A percentile compares a stretch with the other conserved stretches of the same genome.
Conservation (phyloP, 192 early-diverging fungal genomes). For the Mortierella antarctica region DNA sequence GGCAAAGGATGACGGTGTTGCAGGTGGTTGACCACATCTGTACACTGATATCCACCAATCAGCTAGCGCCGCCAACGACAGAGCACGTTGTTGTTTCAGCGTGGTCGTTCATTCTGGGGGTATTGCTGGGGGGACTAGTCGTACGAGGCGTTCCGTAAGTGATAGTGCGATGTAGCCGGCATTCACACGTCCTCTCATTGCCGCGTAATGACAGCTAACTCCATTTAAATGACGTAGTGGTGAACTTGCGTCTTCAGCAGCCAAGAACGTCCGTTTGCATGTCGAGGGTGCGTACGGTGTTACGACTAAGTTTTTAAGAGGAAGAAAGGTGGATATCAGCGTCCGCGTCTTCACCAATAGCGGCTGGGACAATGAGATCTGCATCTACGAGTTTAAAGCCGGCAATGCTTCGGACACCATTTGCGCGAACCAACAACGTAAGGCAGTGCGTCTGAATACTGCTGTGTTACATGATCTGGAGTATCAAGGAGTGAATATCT, state of each 20-base stretch:
- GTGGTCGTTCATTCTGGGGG: constrained; percentile 17
- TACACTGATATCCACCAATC: constrained; percentile 20
- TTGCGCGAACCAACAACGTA: constrained; percentile 16
- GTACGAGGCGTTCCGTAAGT: constrained; percentile 23
- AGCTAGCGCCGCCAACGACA: constrained; percentile 6
- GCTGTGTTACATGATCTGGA: constrained; percentile 21
- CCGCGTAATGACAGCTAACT: constrained; percentile 1
- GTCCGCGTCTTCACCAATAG: constrained; percentile 10
- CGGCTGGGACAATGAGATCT: constrained; percentile 18
- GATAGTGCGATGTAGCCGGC: neutral
- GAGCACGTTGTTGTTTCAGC: constrained; percentile 17
- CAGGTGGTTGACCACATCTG: constrained; percentile 16
- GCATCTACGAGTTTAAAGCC: constrained; percentile 13
- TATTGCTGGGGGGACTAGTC: constrained; percentile 2
- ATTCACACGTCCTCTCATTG: neutral
- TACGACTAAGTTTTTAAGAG: constrained; percentile 11
- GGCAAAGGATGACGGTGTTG: constrained; percentile 6
- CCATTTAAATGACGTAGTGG: constrained; percentile 3
- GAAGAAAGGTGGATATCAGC: constrained; percentile 21
- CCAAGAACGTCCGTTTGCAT: constrained; percentile 9
- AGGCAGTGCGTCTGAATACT: constrained; percentile 19
- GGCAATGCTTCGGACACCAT: constrained; percentile 4
- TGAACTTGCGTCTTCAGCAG: constrained; percentile 20
- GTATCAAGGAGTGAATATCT: constrained; percentile 16
- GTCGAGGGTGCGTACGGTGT: constrained; percentile 16